Conservation (phyloP, 345 rosid species). For the Lumnitzera littorea region DNA sequence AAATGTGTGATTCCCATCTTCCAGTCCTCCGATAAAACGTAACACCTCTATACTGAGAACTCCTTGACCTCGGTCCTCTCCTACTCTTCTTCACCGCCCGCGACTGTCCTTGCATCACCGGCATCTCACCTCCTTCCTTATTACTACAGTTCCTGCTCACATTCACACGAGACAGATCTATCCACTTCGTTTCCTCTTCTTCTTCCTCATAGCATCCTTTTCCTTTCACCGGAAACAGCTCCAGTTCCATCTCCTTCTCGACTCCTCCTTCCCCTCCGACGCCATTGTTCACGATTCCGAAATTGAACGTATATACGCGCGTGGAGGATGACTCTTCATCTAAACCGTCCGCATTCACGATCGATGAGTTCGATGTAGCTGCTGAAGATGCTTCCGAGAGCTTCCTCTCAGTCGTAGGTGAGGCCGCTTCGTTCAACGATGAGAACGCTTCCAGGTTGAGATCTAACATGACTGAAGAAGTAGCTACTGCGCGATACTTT, state of each 20-base stretch:
- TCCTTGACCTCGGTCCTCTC: conserved; percentile 94
- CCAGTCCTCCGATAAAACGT: conserved; percentile 95
- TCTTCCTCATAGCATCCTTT: conserved; percentile 26
- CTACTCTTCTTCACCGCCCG: conserved; percentile 73
- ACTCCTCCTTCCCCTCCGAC: conserved; percentile 24
- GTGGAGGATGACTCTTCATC: conserved; percentile 69
- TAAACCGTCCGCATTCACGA: conserved; percentile 69
- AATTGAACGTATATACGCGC: conserved; percentile 44
- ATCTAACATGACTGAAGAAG: conserved; percentile 57
- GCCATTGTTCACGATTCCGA: conserved; percentile 60
- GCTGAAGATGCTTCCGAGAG: conserved; percentile 40
- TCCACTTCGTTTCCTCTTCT: conserved; percentile 30
- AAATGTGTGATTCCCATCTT: conserved; percentile 97
- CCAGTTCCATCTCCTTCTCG: conserved; percentile 30
- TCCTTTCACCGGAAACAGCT: conserved; percentile 49
- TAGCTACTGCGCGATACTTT: too few relatives aligned
- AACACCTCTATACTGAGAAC: conserved; percentile 94
- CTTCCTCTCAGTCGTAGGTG: conserved; percentile 43
- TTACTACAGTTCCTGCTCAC: conserved; percentile 4
- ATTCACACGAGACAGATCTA: conserved; percentile 40
- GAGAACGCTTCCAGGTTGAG: conserved; percentile 61
- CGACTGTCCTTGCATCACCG: conserved; percentile 28
- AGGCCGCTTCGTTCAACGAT: conserved; percentile 24
- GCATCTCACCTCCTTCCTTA: conserved; percentile 25
- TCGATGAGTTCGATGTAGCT: conserved; percentile 77